These are phyloP conservation scores for Crithidia expoeki DNA, from an alignment of 208 protist genomes.

Conservation along the genomic window DNA sequence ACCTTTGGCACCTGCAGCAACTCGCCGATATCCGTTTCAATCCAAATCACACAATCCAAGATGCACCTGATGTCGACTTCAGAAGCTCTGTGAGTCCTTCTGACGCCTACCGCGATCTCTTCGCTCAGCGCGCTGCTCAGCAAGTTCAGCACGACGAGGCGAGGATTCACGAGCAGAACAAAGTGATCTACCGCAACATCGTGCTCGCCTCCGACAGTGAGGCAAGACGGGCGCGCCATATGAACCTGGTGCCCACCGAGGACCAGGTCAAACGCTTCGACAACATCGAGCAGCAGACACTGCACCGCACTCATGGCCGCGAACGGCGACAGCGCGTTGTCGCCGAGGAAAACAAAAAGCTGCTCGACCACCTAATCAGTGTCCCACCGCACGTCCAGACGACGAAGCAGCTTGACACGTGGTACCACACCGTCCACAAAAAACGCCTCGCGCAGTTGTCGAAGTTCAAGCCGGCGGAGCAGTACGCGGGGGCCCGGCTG, in stretches of 20 bases:
- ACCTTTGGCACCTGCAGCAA: slow-evolving; percentile 72
- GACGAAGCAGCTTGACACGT: slow-evolving; percentile 45
- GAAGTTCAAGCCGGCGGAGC: slow-evolving; percentile 53
- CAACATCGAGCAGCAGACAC: slow-evolving; percentile 43
- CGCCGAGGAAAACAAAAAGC: slow-evolving; percentile 33
- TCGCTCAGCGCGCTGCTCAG: slow-evolving; percentile 41
- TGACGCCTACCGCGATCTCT: slow-evolving; percentile 29
- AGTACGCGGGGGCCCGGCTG: slow-evolving; percentile 51
- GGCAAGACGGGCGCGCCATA: slow-evolving; percentile 39
- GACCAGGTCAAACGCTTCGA: slow-evolving; percentile 36
- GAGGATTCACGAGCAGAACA: slow-evolving; percentile 43
- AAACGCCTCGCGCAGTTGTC: slow-evolving; percentile 44
- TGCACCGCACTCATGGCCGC: slow-evolving; percentile 34
- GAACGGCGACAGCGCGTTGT: slow-evolving; percentile 13
- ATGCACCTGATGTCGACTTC: slow-evolving; percentile 61
- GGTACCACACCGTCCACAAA: slow-evolving; percentile 56
- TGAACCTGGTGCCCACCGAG: slow-evolving; percentile 48
- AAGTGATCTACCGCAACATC: slow-evolving; percentile 36
- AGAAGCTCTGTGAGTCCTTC: slow-evolving; percentile 31
- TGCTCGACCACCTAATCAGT: slow-evolving; percentile 47
- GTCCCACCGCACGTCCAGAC: slow-evolving; percentile 32
- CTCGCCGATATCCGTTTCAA: slow-evolving; percentile 54
- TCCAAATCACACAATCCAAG: slow-evolving; percentile 45
- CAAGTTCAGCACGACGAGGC: slow-evolving; percentile 48
- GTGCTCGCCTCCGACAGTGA: slow-evolving; percentile 37